A percentile compares a stretch with the other conserved stretches of the same genome.
Conservation (phyloP, 2,329 filamentous ascomycete species). For the Alternaria metachromatica region DNA sequence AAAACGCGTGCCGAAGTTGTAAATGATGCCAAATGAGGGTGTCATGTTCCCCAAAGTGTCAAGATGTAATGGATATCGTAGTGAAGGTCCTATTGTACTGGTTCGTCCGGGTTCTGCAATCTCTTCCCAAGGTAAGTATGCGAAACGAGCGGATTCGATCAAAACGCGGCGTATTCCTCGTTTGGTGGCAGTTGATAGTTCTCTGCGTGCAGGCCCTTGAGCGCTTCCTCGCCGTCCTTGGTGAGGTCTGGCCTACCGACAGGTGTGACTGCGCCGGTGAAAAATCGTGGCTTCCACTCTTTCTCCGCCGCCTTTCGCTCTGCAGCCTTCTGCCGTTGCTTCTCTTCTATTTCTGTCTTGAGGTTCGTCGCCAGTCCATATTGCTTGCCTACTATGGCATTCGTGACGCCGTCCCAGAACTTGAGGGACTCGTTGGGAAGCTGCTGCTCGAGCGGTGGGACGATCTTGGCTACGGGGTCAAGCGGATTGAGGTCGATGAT, state of each 20-base stretch:
- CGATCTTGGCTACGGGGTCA: slow-evolving; percentile 75
- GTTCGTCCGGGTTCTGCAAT: slow-evolving; percentile 6
- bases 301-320: slow-evolving; percentile 74
- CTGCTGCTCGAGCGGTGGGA: slow-evolving; percentile 80
- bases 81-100: slow-evolving; percentile 18
- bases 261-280: slow-evolving; percentile 68
- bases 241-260: slow-evolving; percentile 69
- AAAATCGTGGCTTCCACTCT: slow-evolving; percentile 88
- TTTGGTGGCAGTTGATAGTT: slow-evolving; percentile 58
- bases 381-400: slow-evolving; percentile 83
- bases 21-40: slow-evolving; percentile 17
- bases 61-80: slow-evolving; percentile 19
- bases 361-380: slow-evolving; percentile 82
- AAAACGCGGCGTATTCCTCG: slow-evolving; percentile 51
- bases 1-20: slow-evolving; percentile 4
- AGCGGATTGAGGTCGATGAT: slow-evolving; percentile 91
- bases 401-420: slow-evolving; percentile 87
- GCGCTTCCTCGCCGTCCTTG: slow-evolving; percentile 64
- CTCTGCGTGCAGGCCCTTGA: slow-evolving; percentile 63
- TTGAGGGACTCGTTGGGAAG: slow-evolving; percentile 87
- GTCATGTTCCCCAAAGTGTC: slow-evolving; percentile 5
- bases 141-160: not conserved
- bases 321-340: slow-evolving; percentile 82
- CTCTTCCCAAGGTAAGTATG: not conserved
- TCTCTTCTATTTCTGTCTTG: slow-evolving; percentile 92